These are phyloP conservation scores for Lyophyllum atratum DNA, from an alignment of 768 basidiomycete genomes.

Conservation along the genomic window DNA sequence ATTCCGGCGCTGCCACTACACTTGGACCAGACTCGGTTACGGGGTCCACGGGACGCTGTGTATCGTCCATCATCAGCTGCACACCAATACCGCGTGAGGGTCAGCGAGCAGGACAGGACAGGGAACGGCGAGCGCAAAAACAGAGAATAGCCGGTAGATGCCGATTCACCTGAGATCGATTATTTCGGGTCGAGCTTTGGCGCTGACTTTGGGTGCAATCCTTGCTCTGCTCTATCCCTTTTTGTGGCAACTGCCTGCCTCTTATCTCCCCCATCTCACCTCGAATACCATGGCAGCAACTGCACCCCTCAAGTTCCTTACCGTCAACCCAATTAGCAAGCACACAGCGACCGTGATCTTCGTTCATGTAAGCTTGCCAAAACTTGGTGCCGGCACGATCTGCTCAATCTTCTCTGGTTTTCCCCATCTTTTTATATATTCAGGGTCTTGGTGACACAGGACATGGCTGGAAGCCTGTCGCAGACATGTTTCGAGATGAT, in stretches of 20 bases:
- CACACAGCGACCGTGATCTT: constrained; percentile 91
- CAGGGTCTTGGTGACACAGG: constrained; percentile 81
- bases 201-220: constrained; percentile 22
- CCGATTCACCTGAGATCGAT: constrained; percentile 43
- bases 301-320: constrained; percentile 47
- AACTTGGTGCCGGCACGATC: constrained; percentile 1
- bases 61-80: constrained; percentile 7
- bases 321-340: constrained; percentile 53
- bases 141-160: constrained; percentile 39
- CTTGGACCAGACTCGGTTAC: constrained; percentile 7
- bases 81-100: background rate
- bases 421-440: constrained; percentile 4
- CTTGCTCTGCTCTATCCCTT: constrained; percentile 23
- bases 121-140: constrained; percentile 6
- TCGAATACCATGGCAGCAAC: constrained; percentile 31
- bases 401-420: constrained; percentile 4
- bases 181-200: constrained; percentile 31
- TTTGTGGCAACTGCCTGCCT: constrained; percentile 11
- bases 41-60: constrained; percentile 11
- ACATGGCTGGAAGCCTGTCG: constrained; percentile 76
- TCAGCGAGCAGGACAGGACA: background rate
- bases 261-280: constrained; percentile 18
- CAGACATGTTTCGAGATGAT: constrained; percentile 61
- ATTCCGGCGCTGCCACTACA: background rate
- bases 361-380: constrained; percentile 65